phyloP scores from a whole-genome alignment of 2,329 filamentous ascomycete species.

The Alternaria postmessia region DNA sequence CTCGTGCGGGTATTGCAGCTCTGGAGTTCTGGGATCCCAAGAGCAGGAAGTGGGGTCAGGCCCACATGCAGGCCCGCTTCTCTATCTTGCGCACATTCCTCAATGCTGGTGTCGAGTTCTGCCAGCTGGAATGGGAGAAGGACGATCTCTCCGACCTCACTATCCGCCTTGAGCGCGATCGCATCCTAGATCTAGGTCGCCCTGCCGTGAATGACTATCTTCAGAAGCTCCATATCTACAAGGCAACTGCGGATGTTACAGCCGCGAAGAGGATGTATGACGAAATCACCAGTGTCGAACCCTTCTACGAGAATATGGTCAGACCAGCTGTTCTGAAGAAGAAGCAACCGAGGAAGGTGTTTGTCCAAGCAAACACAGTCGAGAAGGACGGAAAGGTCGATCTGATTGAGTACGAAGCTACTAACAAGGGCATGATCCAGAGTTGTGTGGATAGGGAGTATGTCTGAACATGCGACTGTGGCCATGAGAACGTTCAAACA shows the following conservation, averaged over 20 bases:
- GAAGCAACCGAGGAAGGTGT: constrained; percentile 87
- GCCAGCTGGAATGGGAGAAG: constrained; percentile 76
- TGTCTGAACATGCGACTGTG: constrained; percentile 25
- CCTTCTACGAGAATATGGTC: constrained; percentile 84
- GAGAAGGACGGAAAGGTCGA: constrained; percentile 63
- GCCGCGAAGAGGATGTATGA: constrained; percentile 82
- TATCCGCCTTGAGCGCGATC: constrained; percentile 82
- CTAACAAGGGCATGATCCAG: constrained; percentile 72
- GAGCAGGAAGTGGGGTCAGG: constrained; percentile 87
- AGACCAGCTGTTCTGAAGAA: constrained; percentile 77
- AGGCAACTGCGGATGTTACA: constrained; percentile 84
- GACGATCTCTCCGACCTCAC: constrained; percentile 82
- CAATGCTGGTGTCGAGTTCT: constrained; percentile 85
- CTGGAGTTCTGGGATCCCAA: constrained; percentile 96
- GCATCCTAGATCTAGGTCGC: constrained; percentile 84
- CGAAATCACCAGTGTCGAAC: constrained; percentile 82
- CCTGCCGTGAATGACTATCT: constrained; percentile 85
- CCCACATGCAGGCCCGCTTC: constrained; percentile 88
- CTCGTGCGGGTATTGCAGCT: constrained; percentile 85
- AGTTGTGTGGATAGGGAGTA: constrained; percentile 50
- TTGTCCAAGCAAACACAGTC: constrained; percentile 91
- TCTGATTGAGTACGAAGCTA: constrained; percentile 87
- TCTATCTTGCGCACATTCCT: constrained; percentile 87
- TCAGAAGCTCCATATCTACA: constrained; percentile 92
- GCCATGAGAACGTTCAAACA: neutral